Evolutionary conservation across 176 grass and related monocot genomes (phyloP).

Genomic region (Cymbopogon citratus): DNA sequence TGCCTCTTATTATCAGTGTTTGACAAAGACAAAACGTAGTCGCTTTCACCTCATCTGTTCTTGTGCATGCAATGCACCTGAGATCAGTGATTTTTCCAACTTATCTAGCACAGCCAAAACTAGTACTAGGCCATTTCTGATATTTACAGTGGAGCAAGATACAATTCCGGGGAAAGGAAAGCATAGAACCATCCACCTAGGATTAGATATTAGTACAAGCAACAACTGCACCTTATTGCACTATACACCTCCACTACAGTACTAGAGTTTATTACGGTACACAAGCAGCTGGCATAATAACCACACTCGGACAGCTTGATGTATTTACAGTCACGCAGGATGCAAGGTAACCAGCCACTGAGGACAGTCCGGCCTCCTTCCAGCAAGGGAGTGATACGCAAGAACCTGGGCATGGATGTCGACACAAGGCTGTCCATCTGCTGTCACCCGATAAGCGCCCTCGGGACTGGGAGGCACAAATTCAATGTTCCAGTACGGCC

Average conservation of each 20-base stretch:
- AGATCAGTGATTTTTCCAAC: not conserved
- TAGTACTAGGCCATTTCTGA: not conserved
- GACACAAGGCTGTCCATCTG: slow-evolving; percentile 35
- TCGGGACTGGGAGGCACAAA: slow-evolving; percentile 46
- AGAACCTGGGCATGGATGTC: slow-evolving; percentile 64
- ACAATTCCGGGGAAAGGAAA: not conserved
- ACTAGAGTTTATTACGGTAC: slow-evolving; percentile 41
- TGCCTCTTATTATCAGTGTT: not conserved
- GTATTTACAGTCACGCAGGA: slow-evolving; percentile 63
- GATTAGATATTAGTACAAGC: slow-evolving; percentile 31
- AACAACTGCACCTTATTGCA: slow-evolving; percentile 38
- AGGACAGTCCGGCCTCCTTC: slow-evolving; percentile 64
- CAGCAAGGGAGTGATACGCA: slow-evolving; percentile 85
- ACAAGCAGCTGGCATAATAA: slow-evolving; percentile 15
- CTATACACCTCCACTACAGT: slow-evolving; percentile 35
- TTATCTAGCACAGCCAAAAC: not conserved
- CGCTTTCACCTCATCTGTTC: not conserved
- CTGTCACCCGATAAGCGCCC: not conserved
- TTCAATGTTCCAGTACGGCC: slow-evolving; percentile 92
- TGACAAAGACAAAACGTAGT: not conserved
- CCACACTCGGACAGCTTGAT: slow-evolving; percentile 6
- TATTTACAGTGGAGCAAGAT: slow-evolving; percentile 3
- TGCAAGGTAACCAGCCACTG: slow-evolving; percentile 61
- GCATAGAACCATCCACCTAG: slow-evolving; percentile 20
- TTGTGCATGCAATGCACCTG: not conserved